Evolutionary conservation across 73 alveolate species (phyloP).

Genomic region (Paramecium sonneborni): DNA sequence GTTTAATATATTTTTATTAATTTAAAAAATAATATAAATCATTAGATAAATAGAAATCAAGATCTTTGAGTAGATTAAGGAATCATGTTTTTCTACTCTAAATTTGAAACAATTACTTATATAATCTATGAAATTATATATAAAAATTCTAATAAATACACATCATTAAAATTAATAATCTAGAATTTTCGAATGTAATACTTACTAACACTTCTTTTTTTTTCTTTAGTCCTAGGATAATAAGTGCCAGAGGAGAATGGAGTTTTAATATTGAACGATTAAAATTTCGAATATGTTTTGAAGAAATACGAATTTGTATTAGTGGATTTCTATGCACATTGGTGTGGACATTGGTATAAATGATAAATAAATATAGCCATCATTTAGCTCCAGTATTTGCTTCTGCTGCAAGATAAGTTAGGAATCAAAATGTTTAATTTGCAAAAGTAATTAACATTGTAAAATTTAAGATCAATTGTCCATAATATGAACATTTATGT

Average conservation of each 20-base stretch:
- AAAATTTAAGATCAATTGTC: background rate
- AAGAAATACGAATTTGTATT: constrained; percentile 6
- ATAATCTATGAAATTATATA: background rate
- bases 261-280: background rate
- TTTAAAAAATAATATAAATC: too few relatives aligned
- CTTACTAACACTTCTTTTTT: background rate
- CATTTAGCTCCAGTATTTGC: constrained; percentile 30
- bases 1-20: too few relatives aligned
- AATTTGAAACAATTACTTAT: too few relatives aligned
- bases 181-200: constrained; percentile 20
- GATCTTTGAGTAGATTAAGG: too few relatives aligned
- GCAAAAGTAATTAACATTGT: background rate
- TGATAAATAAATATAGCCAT: background rate
- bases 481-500: background rate
- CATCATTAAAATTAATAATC: constrained; percentile 27
- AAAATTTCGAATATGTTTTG: background rate
- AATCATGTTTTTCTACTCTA: too few relatives aligned
- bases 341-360: constrained; percentile 49
- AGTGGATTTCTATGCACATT: constrained; percentile 14
- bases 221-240: background rate
- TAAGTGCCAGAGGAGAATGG: constrained; percentile 34
- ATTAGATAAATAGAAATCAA: too few relatives aligned
- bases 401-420: background rate
- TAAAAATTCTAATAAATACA: background rate
- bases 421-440: background rate